Conservation (phyloP, 768 basidiomycete genomes). For the Tubosaeta brunneosetosa region DNA sequence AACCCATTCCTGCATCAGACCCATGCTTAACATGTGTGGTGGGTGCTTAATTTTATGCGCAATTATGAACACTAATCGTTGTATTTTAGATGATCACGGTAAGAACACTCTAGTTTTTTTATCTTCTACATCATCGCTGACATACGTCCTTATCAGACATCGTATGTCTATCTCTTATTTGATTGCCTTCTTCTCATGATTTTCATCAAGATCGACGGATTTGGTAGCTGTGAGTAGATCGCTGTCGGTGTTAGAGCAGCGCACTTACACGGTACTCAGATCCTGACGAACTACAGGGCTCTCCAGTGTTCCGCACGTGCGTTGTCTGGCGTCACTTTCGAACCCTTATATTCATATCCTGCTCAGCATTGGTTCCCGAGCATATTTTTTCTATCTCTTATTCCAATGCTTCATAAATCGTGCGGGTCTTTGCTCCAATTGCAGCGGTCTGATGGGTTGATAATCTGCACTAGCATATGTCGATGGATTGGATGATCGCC, state of each 20-base stretch:
- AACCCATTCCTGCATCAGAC: slow-evolving; percentile 40
- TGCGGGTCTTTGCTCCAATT: slow-evolving; percentile 29
- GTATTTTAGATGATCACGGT: slow-evolving; percentile 74
- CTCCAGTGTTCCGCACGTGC: slow-evolving; percentile 70
- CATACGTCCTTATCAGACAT: slow-evolving; percentile 35
- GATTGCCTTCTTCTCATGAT: not conserved
- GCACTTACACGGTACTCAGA: slow-evolving; percentile 39
- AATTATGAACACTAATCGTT: not conserved
- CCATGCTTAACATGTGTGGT: slow-evolving; percentile 88
- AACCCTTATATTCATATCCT: not conserved
- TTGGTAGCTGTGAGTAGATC: slow-evolving; percentile 65
- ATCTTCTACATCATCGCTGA: slow-evolving; percentile 6
- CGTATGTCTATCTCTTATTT: slow-evolving; percentile 30
- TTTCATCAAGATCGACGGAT: slow-evolving; percentile 65
- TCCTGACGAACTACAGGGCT: slow-evolving; percentile 71
- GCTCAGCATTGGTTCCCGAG: slow-evolving; percentile 70
- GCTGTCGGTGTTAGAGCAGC: not conserved
- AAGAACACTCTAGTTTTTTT: slow-evolving; percentile 16
- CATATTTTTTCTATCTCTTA: slow-evolving; percentile 88
- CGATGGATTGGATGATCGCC: slow-evolving; percentile 66
- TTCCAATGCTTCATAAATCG: slow-evolving; percentile 92
- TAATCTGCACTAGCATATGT: slow-evolving; percentile 26
- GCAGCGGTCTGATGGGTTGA: not conserved
- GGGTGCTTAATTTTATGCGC: slow-evolving; percentile 18
- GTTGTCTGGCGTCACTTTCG: slow-evolving; percentile 2